phyloP scores from a whole-genome alignment of 352 stramenopile species.

The Globisporangium perplexum region DNA sequence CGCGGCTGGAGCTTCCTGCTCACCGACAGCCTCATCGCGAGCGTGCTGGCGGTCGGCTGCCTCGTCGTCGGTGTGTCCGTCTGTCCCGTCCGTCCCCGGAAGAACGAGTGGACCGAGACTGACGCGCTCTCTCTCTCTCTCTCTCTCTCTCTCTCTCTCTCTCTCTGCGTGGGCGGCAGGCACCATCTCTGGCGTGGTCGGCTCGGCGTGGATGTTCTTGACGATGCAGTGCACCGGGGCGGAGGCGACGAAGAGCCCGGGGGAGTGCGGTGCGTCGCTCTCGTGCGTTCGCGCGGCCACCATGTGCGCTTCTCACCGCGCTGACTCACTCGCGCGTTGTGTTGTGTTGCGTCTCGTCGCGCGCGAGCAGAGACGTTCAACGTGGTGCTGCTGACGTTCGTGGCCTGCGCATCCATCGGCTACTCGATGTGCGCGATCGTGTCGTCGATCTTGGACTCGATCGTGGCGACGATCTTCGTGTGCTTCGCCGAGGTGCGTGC shows the following conservation, averaged over 20 bases:
- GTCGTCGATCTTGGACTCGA: conserved; percentile 78
- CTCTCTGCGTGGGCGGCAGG: conserved; percentile 28
- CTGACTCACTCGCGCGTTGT: background rate
- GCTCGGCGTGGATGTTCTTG: conserved; percentile 65
- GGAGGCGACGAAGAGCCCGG: conserved; percentile 28
- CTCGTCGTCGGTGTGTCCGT: conserved; percentile 81
- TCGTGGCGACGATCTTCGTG: conserved; percentile 84
- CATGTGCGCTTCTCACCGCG: no score
- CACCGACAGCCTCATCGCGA: conserved; percentile 78
- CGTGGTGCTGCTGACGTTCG: conserved; percentile 72
- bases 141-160: no score
- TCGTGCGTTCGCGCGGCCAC: no score
- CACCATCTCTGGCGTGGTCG: conserved; percentile 63
- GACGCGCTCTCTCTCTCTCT: no score
- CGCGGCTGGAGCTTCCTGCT: conserved; percentile 74
- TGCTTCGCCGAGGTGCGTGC: conserved; percentile 81
- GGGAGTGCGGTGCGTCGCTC: conserved; percentile 58
- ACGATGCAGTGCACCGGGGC: conserved; percentile 56
- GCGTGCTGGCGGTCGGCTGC: conserved; percentile 64
- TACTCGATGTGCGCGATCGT: conserved; percentile 85
- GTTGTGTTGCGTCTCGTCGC: no score
- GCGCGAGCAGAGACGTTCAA: conserved; percentile 70
- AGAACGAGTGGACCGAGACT: no score
- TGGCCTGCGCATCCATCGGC: conserved; percentile 60
- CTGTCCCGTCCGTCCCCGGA: no score